Evolutionary conservation across 352 stramenopile species (phyloP).

Genomic region (Pythium aristosporum): DNA sequence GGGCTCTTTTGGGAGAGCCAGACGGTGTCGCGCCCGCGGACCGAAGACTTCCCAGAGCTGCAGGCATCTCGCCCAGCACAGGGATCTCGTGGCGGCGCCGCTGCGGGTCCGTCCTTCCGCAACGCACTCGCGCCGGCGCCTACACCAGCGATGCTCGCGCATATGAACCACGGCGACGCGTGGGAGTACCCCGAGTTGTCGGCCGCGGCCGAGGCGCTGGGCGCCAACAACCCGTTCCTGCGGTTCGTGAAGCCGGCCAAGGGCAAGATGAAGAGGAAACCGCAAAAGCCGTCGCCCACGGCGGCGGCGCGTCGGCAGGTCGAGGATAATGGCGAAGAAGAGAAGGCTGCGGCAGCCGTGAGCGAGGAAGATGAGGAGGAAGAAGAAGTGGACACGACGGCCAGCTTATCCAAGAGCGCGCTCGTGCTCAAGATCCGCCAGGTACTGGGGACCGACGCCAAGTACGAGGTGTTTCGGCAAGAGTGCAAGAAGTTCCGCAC

Average conservation of each 20-base stretch:
- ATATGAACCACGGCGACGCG: slow-evolving; percentile 57
- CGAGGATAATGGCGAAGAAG: slow-evolving; percentile 38
- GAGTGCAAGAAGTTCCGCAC: slow-evolving; percentile 71
- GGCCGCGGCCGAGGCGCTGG: slow-evolving; percentile 60
- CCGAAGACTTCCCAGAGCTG: slow-evolving; percentile 74
- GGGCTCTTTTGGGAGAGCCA: slow-evolving; percentile 73
- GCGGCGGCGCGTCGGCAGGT: slow-evolving; percentile 3
- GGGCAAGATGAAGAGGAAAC: slow-evolving; percentile 69
- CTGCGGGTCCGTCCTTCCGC: slow-evolving; percentile 47
- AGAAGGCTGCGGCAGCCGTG: slow-evolving; percentile 36
- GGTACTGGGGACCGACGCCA: slow-evolving; percentile 70
- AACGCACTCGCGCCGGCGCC: slow-evolving; percentile 69
- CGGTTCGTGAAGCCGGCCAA: slow-evolving; percentile 75
- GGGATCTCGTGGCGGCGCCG: slow-evolving; percentile 15
- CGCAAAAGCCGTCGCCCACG: slow-evolving; percentile 25
- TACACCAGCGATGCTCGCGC: slow-evolving; percentile 67
- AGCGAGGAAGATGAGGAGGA: slow-evolving; percentile 40
- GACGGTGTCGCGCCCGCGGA: slow-evolving; percentile 39
- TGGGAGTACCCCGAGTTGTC: slow-evolving; percentile 78
- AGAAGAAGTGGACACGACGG: slow-evolving; percentile 27
- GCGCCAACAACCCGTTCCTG: slow-evolving; percentile 80
- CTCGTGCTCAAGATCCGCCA: slow-evolving; percentile 79
- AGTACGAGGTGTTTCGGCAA: slow-evolving; percentile 84
- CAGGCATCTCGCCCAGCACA: slow-evolving; percentile 19
- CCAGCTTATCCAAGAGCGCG: slow-evolving; percentile 61